Evolutionary conservation across 306 rosid species (phyloP).

Genomic region (Oxytropis ochrocephala): DNA sequence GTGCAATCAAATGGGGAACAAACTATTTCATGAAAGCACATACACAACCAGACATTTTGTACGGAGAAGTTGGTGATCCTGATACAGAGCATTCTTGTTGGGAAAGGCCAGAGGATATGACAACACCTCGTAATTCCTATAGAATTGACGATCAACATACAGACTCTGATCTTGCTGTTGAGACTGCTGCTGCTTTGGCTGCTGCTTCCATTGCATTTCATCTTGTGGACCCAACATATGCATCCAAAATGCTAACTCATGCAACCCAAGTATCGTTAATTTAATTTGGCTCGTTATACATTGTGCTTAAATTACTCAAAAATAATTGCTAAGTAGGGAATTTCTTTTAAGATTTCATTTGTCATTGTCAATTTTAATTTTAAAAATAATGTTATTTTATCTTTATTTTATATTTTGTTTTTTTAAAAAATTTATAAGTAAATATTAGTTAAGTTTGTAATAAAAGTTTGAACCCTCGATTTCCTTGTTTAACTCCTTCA

Average conservation of each 20-base stretch:
- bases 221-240: not conserved
- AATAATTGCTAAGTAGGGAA: too few relatives aligned
- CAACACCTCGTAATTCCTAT: slow-evolving; percentile 30
- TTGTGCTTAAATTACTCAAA: too few relatives aligned
- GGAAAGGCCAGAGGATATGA: slow-evolving; percentile 74
- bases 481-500: too few relatives aligned
- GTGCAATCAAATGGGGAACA: slow-evolving; percentile 67
- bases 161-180: slow-evolving; percentile 62
- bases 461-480: too few relatives aligned
- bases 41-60: slow-evolving; percentile 26
- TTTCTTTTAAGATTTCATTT: too few relatives aligned
- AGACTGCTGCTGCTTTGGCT: slow-evolving; percentile 57
- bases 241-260: slow-evolving; percentile 28
- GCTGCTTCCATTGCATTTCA: slow-evolving; percentile 50
- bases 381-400: too few relatives aligned
- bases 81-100: slow-evolving; percentile 52
- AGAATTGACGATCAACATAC: slow-evolving; percentile 35
- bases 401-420: too few relatives aligned
- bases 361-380: too few relatives aligned
- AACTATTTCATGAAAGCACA: slow-evolving; percentile 57
- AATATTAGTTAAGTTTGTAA: too few relatives aligned
- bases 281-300: not conserved
- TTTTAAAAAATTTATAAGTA: too few relatives aligned
- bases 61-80: slow-evolving; percentile 48
- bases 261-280: slow-evolving; percentile 32